Evolutionary conservation across 2,329 filamentous ascomycete species (phyloP).

Genomic region (Davidsoniella australis): DNA sequence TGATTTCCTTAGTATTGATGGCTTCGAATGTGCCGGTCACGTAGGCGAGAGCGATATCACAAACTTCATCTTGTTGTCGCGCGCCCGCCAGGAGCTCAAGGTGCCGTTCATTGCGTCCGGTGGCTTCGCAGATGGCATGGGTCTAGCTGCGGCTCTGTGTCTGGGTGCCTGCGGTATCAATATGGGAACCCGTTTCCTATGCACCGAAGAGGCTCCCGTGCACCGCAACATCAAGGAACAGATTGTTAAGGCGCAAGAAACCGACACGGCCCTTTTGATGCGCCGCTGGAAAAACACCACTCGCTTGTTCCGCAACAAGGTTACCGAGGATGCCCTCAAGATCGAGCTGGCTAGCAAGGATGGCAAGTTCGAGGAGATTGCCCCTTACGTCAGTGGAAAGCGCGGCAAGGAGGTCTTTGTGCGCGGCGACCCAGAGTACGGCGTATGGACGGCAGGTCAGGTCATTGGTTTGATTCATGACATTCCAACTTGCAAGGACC

Average conservation of each 20-base stretch:
- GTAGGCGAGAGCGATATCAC: slow-evolving; percentile 78
- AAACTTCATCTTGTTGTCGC: slow-evolving; percentile 73
- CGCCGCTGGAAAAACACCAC: slow-evolving; percentile 87
- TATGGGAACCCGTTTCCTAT: slow-evolving; percentile 98
- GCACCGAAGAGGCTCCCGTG: slow-evolving; percentile 81
- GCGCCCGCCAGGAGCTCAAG: slow-evolving; percentile 65
- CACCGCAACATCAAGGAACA: slow-evolving; percentile 86
- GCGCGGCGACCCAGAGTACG: slow-evolving; percentile 79
- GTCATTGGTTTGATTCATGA: slow-evolving; percentile 82
- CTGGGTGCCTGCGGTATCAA: slow-evolving; percentile 90
- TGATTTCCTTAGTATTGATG: slow-evolving; percentile 92
- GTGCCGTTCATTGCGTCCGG: slow-evolving; percentile 92
- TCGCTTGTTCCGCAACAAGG: slow-evolving; percentile 78
- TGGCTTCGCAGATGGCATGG: slow-evolving; percentile 87
- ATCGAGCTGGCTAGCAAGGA: slow-evolving; percentile 68
- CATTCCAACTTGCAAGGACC: slow-evolving; percentile 55
- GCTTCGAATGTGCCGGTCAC: slow-evolving; percentile 90
- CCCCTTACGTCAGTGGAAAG: slow-evolving; percentile 75
- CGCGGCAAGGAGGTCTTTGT: slow-evolving; percentile 80
- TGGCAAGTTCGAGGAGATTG: slow-evolving; percentile 80
- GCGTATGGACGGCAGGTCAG: slow-evolving; percentile 93
- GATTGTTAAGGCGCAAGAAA: slow-evolving; percentile 78
- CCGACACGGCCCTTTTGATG: slow-evolving; percentile 76
- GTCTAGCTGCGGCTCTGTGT: slow-evolving; percentile 75
- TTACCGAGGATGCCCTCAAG: slow-evolving; percentile 61